Conservation (phyloP, 371 early-diverging fungal species). For the Mucor mucedo region DNA sequence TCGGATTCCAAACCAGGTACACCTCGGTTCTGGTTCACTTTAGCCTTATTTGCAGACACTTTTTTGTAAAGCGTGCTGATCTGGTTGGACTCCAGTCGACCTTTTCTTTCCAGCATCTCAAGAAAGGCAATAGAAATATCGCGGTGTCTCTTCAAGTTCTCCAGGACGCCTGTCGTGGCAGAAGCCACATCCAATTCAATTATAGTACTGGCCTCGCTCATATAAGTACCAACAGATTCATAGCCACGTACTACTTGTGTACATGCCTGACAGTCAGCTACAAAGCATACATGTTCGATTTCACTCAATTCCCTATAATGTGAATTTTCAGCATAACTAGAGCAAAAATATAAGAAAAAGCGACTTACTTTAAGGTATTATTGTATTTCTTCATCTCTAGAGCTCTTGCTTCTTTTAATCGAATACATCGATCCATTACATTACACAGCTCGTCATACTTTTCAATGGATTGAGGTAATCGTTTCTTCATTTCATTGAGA, state of each 20-base stretch:
- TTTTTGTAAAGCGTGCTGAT: constrained; percentile 40
- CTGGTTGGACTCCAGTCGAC: constrained; percentile 36
- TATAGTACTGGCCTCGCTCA: constrained; percentile 43
- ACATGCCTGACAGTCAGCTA: constrained; percentile 57
- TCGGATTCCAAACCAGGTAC: constrained; percentile 57
- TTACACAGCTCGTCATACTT: constrained; percentile 61
- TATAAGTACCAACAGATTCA: constrained; percentile 50
- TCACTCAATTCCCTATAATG: constrained; percentile 36
- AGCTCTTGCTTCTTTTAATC: constrained; percentile 58
- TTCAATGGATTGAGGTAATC: constrained; percentile 46
- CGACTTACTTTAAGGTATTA: constrained; percentile 52
- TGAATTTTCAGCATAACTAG: too few relatives aligned
- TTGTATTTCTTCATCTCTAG: constrained; percentile 53
- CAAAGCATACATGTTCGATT: constrained; percentile 55
- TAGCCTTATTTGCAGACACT: constrained; percentile 41
- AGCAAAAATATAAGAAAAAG: too few relatives aligned
- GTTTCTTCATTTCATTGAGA: constrained; percentile 30
- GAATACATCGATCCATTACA: constrained; percentile 60
- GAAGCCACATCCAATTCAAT: constrained; percentile 34
- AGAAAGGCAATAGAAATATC: constrained; percentile 55
- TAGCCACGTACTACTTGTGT: constrained; percentile 56
- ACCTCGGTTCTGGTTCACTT: constrained; percentile 52
- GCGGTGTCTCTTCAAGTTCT: constrained; percentile 69
- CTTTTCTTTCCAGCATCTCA: constrained; percentile 34
- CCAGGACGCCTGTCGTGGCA: constrained; percentile 50